Percentiles rank a stretch among this genome's conserved stretches.
phyloP scores from a whole-genome alignment of 2,329 filamentous ascomycete genomes.

The Ambrosiella cleistominuta region DNA sequence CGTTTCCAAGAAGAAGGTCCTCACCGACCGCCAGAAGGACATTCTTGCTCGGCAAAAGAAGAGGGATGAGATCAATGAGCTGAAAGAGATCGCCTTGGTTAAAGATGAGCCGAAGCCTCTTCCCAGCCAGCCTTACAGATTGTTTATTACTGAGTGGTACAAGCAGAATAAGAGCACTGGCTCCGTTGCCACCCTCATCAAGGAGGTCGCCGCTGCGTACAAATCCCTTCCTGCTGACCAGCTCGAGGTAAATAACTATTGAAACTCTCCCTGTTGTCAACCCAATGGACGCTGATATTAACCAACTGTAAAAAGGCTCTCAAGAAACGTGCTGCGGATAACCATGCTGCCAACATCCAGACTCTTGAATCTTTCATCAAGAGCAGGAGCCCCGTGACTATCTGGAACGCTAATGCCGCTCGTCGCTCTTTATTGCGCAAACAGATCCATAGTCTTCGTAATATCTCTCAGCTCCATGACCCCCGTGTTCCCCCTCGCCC shows the following conservation, averaged over 20 bases:
- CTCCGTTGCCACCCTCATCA: conserved; percentile 14
- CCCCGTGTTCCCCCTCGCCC: conserved; percentile 29
- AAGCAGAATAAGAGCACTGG: conserved; percentile 15
- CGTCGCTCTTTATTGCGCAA: not conserved
- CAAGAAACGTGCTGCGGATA: conserved; percentile 20
- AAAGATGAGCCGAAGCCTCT: conserved; percentile 5
- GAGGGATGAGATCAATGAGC: conserved; percentile 2
- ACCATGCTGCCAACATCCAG: conserved; percentile 25
- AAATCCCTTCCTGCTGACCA: conserved; percentile 25
- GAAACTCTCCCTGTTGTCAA: not conserved
- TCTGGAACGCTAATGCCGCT: not conserved
- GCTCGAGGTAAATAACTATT: conserved; percentile 23
- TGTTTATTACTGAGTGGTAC: conserved; percentile 22
- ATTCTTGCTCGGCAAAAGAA: too few relatives aligned
- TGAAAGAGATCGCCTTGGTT: not conserved
- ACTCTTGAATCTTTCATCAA: conserved; percentile 20
- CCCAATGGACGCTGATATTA: not conserved
- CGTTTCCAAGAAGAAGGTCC: conserved; percentile 13
- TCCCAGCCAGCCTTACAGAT: conserved; percentile 20
- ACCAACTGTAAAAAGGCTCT: conserved; percentile 20
- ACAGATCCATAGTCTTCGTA: not conserved
- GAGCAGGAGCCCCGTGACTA: not conserved
- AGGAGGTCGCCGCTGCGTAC: conserved; percentile 20
- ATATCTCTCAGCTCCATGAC: conserved; percentile 24
- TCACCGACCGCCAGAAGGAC: conserved; percentile 23